Evolutionary conservation across 257 asterid species (phyloP).

Genomic region (Salvia hispanica): DNA sequence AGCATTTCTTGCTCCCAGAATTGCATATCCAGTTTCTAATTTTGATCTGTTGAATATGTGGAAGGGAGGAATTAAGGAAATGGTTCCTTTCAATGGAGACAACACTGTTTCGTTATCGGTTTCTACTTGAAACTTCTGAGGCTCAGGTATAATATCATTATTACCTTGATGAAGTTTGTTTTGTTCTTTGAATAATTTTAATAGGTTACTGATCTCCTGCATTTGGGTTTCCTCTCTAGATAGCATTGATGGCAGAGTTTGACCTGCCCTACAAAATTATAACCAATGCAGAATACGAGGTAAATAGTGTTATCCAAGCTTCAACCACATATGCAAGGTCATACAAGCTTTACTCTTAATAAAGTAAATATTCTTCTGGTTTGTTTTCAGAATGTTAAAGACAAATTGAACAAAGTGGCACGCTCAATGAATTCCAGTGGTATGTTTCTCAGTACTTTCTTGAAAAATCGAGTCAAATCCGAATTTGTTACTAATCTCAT

Average conservation of each 20-base stretch:
- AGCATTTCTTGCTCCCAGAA: conserved; percentile 1
- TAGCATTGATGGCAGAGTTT: conserved; percentile 71
- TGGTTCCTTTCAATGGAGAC: conserved; percentile 97
- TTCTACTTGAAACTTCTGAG: conserved; percentile 54
- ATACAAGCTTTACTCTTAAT: conserved; percentile 9
- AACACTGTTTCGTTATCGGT: conserved; percentile 76
- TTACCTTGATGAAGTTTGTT: conserved; percentile 4
- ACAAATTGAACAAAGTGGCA: conserved; percentile 72
- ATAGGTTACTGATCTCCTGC: conserved; percentile 30
- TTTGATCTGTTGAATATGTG: conserved; percentile 22
- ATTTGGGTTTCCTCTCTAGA: conserved; percentile 43
- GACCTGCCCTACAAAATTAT: conserved; percentile 80
- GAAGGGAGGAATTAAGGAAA: conserved; percentile 83
- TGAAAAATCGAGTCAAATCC: conserved; percentile 13
- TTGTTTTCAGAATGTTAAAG: conserved; percentile 71
- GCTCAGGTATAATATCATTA: conserved; percentile 62
- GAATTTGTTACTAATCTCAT: conserved; percentile 9
- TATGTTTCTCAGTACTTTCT: conserved; percentile 31
- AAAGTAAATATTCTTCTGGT: conserved; percentile 12
- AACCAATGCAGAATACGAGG: conserved; percentile 86
- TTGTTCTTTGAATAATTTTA: conserved; percentile 23
- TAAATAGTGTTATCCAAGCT: conserved; percentile 29
- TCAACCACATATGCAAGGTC: conserved; percentile 3
- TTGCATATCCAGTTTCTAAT: conserved; percentile 11
- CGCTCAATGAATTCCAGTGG: conserved; percentile 59